phyloP scores from a whole-genome alignment of 768 basidiomycete genomes.

The Aureoboletus auriporus region DNA sequence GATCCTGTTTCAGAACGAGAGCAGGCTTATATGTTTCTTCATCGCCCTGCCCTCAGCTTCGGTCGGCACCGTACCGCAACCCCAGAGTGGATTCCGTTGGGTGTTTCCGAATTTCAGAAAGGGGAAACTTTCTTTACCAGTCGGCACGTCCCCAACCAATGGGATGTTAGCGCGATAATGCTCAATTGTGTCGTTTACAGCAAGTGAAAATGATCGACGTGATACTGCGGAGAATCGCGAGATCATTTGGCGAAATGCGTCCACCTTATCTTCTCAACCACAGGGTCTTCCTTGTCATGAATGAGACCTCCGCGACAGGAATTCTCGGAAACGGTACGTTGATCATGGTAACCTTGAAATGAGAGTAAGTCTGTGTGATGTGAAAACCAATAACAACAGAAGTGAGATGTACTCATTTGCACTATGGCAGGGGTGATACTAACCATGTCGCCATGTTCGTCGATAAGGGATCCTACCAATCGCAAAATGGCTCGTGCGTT shows the following conservation, averaged over 20 bases:
- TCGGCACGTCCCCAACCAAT: conserved; percentile 6
- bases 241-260: conserved; percentile 1
- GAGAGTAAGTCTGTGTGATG: not conserved
- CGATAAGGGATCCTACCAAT: conserved; percentile 20
- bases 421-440: not conserved
- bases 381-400: not conserved
- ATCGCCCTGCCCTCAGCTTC: conserved; percentile 28
- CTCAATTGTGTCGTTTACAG: conserved; percentile 1
- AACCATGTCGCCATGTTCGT: not conserved
- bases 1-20: not conserved
- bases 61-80: conserved; percentile 15
- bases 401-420: conserved; percentile 1
- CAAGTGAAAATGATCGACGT: conserved; percentile 7
- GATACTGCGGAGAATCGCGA: conserved; percentile 14
- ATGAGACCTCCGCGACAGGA: conserved; percentile 1
- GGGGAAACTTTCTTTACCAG: not conserved
- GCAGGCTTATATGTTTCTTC: conserved; percentile 19
- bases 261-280: conserved; percentile 20
- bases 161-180: conserved; percentile 2
- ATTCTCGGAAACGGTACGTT: not conserved
- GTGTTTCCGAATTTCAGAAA: conserved; percentile 6
- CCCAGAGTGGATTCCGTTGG: conserved; percentile 4
- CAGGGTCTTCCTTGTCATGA: conserved; percentile 21
- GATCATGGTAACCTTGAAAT: not conserved
- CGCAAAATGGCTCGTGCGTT: conserved; percentile 16